These are phyloP conservation scores for Clathrus columnatus DNA, from an alignment of 768 basidiomycete species.

Conservation along the genomic window DNA sequence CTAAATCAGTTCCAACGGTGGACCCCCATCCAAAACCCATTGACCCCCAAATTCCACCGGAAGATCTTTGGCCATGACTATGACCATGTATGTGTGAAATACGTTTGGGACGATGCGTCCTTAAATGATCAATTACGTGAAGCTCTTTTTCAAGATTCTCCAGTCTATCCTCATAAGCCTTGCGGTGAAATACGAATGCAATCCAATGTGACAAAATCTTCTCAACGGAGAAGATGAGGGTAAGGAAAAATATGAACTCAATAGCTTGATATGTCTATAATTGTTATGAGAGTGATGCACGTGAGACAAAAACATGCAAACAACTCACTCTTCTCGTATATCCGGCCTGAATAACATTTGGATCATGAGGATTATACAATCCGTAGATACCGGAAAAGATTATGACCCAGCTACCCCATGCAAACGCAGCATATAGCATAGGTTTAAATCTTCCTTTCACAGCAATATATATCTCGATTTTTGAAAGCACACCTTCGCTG, in stretches of 20 bases:
- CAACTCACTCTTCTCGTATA: constrained; percentile 50
- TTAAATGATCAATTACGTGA: constrained; percentile 55
- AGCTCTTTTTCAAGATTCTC: constrained; percentile 46
- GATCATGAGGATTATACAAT: constrained; percentile 37
- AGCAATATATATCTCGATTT: constrained; percentile 60
- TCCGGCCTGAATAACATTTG: constrained; percentile 38
- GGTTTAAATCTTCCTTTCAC: constrained; percentile 66
- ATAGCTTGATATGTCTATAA: constrained; percentile 50
- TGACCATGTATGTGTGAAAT: constrained; percentile 18
- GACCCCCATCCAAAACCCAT: constrained; percentile 8
- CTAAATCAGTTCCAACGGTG: background rate
- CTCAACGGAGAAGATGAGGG: constrained; percentile 52
- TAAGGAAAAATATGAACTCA: constrained; percentile 70
- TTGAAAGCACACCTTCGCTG: constrained; percentile 56
- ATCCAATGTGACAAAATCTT: constrained; percentile 64
- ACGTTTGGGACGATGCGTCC: constrained; percentile 50
- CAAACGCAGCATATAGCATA: constrained; percentile 59
- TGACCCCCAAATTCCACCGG: constrained; percentile 3
- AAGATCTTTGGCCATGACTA: constrained; percentile 14
- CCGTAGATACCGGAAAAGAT: constrained; percentile 60
- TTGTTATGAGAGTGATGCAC: background rate
- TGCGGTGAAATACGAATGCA: constrained; percentile 70
- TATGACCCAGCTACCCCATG: constrained; percentile 69
- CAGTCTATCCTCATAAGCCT: constrained; percentile 66
- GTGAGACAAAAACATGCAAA: constrained; percentile 14